A percentile compares a stretch with the other conserved stretches of the same genome.
These are phyloP conservation scores for Pseudogymnoascus sp. DNA, from an alignment of 2,329 filamentous ascomycete genomes.

Conservation along the genomic window DNA sequence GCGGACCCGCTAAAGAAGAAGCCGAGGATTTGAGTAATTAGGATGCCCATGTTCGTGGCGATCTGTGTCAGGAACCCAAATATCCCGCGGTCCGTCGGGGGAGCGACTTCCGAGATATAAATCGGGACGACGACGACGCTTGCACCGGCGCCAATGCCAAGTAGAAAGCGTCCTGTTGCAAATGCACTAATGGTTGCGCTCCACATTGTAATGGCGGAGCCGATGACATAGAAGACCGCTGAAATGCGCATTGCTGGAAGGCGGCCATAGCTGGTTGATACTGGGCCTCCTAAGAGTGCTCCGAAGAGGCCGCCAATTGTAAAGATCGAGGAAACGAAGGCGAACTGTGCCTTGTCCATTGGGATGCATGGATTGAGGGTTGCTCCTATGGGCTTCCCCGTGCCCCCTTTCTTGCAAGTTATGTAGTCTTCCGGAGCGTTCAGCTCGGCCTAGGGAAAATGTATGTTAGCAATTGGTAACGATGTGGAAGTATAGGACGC, in stretches of 20 bases:
- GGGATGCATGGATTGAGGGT: slow-evolving; percentile 60
- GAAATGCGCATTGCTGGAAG: slow-evolving; percentile 69
- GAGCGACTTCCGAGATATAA: slow-evolving; percentile 88
- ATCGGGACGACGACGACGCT: slow-evolving; percentile 89
- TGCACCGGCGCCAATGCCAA: slow-evolving; percentile 78
- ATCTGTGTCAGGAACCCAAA: slow-evolving; percentile 85
- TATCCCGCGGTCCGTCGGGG: slow-evolving; percentile 63
- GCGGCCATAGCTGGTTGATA: slow-evolving; percentile 71
- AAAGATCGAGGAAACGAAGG: slow-evolving; percentile 81
- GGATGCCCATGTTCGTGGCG: slow-evolving; percentile 85
- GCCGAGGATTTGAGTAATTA: slow-evolving; percentile 74
- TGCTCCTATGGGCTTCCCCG: slow-evolving; percentile 25
- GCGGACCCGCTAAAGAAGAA: slow-evolving; percentile 76
- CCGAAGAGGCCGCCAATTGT: slow-evolving; percentile 82
- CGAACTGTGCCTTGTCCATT: slow-evolving; percentile 76
- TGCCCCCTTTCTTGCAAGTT: slow-evolving; percentile 63
- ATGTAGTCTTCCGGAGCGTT: slow-evolving; percentile 94
- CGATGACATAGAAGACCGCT: slow-evolving; percentile 65
- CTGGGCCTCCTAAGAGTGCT: slow-evolving; percentile 68
- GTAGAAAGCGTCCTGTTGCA: slow-evolving; percentile 66
- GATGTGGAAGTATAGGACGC: slow-evolving; percentile 9
- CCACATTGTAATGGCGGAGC: slow-evolving; percentile 67
- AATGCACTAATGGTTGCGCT: slow-evolving; percentile 60
- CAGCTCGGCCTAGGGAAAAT: slow-evolving; percentile 63
- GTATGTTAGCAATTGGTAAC: background rate